These are phyloP conservation scores for Podila verticillata DNA, from an alignment of 192 early-diverging fungal genomes.

Conservation along the genomic window DNA sequence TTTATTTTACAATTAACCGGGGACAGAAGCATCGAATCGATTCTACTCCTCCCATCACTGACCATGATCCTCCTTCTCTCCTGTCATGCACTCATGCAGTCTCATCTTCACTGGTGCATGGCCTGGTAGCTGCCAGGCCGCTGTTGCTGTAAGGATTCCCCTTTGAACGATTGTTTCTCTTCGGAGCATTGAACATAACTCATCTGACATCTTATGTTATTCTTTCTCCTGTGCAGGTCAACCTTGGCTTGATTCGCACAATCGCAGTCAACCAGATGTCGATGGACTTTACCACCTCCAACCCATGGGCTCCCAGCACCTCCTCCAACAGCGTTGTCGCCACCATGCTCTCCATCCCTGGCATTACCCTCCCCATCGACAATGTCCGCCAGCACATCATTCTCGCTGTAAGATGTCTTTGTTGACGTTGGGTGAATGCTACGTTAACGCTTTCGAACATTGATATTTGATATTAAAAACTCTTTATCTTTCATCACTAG, in stretches of 20 bases:
- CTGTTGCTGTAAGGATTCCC: slow-evolving; percentile 17
- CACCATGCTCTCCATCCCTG: slow-evolving; percentile 45
- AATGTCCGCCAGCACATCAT: slow-evolving; percentile 34
- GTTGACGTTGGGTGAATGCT: neutral
- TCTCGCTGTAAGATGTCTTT: slow-evolving; percentile 9
- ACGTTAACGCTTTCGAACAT: no score
- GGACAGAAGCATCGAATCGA: neutral
- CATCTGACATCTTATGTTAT: no score
- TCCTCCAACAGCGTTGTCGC: slow-evolving; percentile 55
- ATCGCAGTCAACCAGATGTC: slow-evolving; percentile 57
- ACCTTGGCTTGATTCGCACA: slow-evolving; percentile 50
- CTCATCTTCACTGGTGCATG: slow-evolving; percentile 38
- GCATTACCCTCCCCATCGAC: slow-evolving; percentile 37
- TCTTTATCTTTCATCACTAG: slow-evolving; percentile 1
- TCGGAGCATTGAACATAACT: no score
- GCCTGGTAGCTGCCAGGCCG: slow-evolving; percentile 42
- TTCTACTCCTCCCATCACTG: neutral
- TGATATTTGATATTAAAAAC: neutral
- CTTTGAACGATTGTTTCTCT: no score
- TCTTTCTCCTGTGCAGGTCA: slow-evolving; percentile 7
- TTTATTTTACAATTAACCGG: no score
- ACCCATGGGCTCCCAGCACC: slow-evolving; percentile 53
- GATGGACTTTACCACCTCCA: slow-evolving; percentile 57
- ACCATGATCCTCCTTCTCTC: neutral
- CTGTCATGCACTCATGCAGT: slow-evolving; percentile 9